Base-by-base conservation (phyloP, 1,139 yeast genomes). In the Scheffersomyces quercinus region DNA sequence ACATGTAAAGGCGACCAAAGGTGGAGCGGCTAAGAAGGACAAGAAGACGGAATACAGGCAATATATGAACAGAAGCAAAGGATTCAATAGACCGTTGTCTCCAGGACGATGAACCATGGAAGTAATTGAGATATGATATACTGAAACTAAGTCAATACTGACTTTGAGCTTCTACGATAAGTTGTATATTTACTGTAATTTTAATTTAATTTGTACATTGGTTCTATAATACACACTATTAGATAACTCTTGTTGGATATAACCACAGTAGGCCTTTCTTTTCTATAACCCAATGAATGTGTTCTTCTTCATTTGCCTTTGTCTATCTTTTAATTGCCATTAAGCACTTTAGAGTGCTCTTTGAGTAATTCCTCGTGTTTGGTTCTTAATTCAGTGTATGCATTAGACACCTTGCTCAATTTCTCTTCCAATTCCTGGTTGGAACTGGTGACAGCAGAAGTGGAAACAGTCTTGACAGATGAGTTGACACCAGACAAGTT, bases 21-120 rank as follows among this genome's bases (percentile, higher is more conserved):
- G 73, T 5, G 81, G 81, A 12, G 75, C 71, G 0, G 73, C 70
- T 0, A 68, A 70, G 35, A 69, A 65, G 48, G 70, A 72, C 36
- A 70, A 69, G 43, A 68, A 69, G 40, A 64, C 81, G 1, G 74
- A 73, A 37, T 83, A 78, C 56, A 71, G 89, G 46, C 89, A 83
- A 62, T 84, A 83, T 52, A 82, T 84, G 83, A 83, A 83, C 57
- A 66, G 88, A 35, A 68, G 63, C 8, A 78, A 78, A 44, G 87
- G 87, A 1, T 82, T 81, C 59, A 83, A 82, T 53, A 65, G 88
- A 44, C 77, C 81, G 1, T 59, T 83, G 40, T 81, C 86, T 11
- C 86, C 86, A 0, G 67, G 70, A 4, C 53, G 72, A 31, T 41
- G 41, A 32, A 14, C 28, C 26, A 6, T 20, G 26, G 26, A 20